Conservation (phyloP, 306 rosid species). For the Vigna reflexopilosa region DNA sequence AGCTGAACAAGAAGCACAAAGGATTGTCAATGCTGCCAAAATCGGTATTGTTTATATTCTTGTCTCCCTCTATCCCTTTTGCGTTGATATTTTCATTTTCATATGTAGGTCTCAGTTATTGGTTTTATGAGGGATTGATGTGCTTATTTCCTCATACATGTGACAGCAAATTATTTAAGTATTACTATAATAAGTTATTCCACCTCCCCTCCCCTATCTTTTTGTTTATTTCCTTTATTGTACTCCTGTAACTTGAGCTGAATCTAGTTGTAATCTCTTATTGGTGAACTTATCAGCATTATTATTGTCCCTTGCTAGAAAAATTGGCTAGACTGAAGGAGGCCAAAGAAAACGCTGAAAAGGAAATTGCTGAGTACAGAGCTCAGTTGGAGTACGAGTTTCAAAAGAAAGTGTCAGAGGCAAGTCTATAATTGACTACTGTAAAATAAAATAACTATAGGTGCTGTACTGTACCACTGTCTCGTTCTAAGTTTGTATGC, state of each 20-base stretch:
- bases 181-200: not conserved
- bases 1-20: constrained; percentile 93
- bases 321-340: constrained; percentile 85
- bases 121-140: constrained; percentile 12
- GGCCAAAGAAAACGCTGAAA: constrained; percentile 88
- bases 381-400: constrained; percentile 74
- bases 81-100: constrained; percentile 7
- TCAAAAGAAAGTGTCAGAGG: constrained; percentile 78
- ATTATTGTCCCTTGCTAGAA: constrained; percentile 50
- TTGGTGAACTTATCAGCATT: constrained; percentile 21
- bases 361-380: constrained; percentile 77
- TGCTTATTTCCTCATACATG: not conserved
- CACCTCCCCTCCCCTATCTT: not conserved
- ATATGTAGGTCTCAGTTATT: not conserved
- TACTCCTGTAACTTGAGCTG: not conserved
- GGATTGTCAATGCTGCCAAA: constrained; percentile 82
- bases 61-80: not conserved
- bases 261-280: not conserved
- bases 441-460: no score
- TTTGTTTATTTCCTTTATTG: not conserved
- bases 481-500: constrained; percentile 16
- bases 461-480: not conserved
- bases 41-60: constrained; percentile 58
- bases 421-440: constrained; percentile 21
- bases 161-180: not conserved